These are phyloP conservation scores for Rhipidocladum racemiflorum DNA, from an alignment of 176 grass and related monocot species.

Conservation along the genomic window DNA sequence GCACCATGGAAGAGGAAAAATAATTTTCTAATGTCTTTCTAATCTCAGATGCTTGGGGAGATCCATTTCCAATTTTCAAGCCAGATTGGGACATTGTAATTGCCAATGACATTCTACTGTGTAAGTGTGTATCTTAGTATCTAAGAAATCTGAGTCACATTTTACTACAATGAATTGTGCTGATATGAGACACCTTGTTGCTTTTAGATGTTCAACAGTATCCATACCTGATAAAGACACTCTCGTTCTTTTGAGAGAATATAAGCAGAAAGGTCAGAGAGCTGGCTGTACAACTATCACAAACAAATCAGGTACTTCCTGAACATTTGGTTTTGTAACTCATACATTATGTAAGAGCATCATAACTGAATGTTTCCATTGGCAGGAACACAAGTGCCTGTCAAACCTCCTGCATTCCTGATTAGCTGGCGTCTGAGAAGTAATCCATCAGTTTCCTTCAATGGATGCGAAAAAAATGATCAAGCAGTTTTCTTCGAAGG, in stretches of 20 bases:
- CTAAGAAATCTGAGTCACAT: background rate
- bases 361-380: background rate
- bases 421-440: conserved; percentile 65
- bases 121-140: conserved; percentile 35
- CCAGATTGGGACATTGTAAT: conserved; percentile 77
- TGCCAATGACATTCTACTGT: conserved; percentile 72
- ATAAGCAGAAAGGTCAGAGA: conserved; percentile 20
- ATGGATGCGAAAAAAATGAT: conserved; percentile 29
- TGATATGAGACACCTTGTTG: background rate
- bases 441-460: conserved; percentile 58
- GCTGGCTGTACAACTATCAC: conserved; percentile 15
- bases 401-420: conserved; percentile 44
- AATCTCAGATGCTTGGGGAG: conserved; percentile 57
- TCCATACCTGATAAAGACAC: conserved; percentile 47
- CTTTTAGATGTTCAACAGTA: conserved; percentile 68
- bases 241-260: conserved; percentile 50
- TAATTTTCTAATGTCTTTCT: background rate
- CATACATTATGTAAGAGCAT: background rate
- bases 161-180: background rate
- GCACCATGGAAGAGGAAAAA: background rate
- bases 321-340: background rate
- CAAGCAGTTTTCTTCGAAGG: conserved; percentile 47
- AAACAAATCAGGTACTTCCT: conserved; percentile 42
- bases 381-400: conserved; percentile 43
- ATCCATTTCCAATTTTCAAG: conserved; percentile 46